Base-by-base conservation (phyloP, 2,329 filamentous ascomycete genomes). In the Colletotrichum magnum region DNA sequence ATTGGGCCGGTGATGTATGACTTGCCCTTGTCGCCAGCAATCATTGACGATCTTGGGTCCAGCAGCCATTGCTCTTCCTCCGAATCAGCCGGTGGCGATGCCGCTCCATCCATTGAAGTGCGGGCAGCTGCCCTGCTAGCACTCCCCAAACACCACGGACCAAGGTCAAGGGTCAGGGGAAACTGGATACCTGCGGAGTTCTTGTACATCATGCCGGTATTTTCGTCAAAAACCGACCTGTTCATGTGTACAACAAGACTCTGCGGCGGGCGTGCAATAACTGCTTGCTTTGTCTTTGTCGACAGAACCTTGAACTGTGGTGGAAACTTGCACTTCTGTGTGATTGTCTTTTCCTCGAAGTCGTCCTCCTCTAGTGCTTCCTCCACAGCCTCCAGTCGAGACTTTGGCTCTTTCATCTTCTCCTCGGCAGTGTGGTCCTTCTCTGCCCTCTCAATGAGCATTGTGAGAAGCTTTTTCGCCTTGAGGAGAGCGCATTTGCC, bases 191-290 rank as follows among this genome's bases (percentile, higher is more conserved):
- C 85, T 0, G 95, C 93, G 41, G 89, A 89, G 74, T 98, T 98
- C 80, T 98, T 98, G 76, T 88, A 90, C 79, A 94, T 89, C 69
- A 89, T 84, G 5, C 94, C 94, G 0, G 94, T 97, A 58, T 84
- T 86, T 73, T 97, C 94, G 74, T 98, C 93, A 74, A 97, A 98
- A 0, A 96, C 88, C 58, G 95, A 98, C 48, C 96, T 89, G 76
- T 98, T 98, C 77, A 98, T 88, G 77, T 99, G 96, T 9, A 98
- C 85, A 0, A 91, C 93, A 15, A 99, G 84, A 64, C 92, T 93
- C 71, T 90, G 90, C 1, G 96, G 96, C 1, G 94, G 88, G 36
- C 95, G 87, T 3, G 93, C 94, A 73, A 99, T 88, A 13, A 95
- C 93, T 10, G 93, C 92, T 78, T 98, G 96, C 68, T 95, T 92